Evolutionary conservation across 2,329 filamentous ascomycete genomes (phyloP), one percentile per base, ranked within the genome.

Genomic region (Apiospora marii): DNA sequence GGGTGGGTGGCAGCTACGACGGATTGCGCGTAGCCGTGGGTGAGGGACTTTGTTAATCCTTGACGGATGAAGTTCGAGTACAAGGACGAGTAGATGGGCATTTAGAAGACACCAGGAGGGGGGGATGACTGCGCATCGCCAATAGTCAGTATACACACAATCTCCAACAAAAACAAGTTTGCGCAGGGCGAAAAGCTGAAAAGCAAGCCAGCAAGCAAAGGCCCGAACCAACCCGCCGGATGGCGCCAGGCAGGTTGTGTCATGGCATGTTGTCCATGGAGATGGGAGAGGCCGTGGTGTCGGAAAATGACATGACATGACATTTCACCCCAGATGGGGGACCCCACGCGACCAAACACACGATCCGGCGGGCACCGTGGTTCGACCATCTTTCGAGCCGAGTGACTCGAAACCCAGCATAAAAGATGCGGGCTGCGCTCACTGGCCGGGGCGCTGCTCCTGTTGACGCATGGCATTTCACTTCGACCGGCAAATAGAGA

Each of bases 21-120:
- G 75, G 95, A 98, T 84, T 98, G 96, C 79, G 95, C 95, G 90
- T 98, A 98, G 85, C 96, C 96, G 90, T 98, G 94, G 83, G 94
- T 96, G 84, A 98, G 93, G 81, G 95, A 95, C 88, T 98, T 98
- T 82, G 94, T 92, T 86, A 98, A 93, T 92, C 94, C 95, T 90
- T 96, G 94, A 88, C 96, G 96, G 91, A 97, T 94, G 89, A 98
- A 94, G 88, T 89, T 92, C 86, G 90, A 88, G 85, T 91, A 92
- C 77, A 92, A 85, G 81, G 89, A 90, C 75, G 90, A 91, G 84
- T 91, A 92, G 81, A 91, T 90, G 85, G 90, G 91, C 96, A 98
- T 98, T 97, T 97, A 98, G 94, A 89, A 91, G 83, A 90, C 86
- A 82, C 92, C 90, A 83, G 84, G 85, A 79, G 87, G 88, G 87